Evolutionary conservation across 192 early-diverging fungal species (phyloP), one percentile per base, ranked within the genome.

Genomic region (Powellomyces hirtus): DNA sequence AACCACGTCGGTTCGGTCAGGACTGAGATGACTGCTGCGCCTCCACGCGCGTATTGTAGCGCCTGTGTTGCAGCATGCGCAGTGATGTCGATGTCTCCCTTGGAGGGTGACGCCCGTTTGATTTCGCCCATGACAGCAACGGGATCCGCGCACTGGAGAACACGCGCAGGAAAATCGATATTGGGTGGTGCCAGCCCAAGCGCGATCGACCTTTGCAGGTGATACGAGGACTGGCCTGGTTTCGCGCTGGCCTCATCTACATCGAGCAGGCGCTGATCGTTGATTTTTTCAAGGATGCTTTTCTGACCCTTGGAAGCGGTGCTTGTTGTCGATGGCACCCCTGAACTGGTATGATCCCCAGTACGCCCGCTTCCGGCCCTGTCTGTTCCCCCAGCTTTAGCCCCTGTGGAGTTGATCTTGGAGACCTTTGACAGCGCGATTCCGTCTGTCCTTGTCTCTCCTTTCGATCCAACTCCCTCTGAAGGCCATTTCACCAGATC

Each of bases 1-100:
- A 99, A 99, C 98, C 98, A 99, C 37, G 88, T 95, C 42, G 94
- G 92, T 78, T 99, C 98, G 2, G 98, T 99, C 78, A 99, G 79
- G 8, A 99, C 98, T 58, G 94, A 97, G 62, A 99, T 96, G 1
- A 89, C 92, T 20, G 91, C 86, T 0, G 96, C 98, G 22, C 95
- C 94, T 2, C 92, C 94, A 6, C 79, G 77, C 0, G 95, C 93
- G 71, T 99, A 99, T 37, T 71, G 73, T 13, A 95, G 66, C 0
- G 92, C 94, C 64, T 95, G 94, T 34, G 89, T 86, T 11, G 93
- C 90, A 0, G 98, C 94, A 70, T 97, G 90, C 4, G 89, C 94
- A 2, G 69, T 66, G 20, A 89, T 69, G 61, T 90, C 87, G 67
- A 99, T 98, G 59, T 91, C 83, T 29, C 96, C 96, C 75, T 98